Base-by-base conservation (phyloP, 2,329 filamentous ascomycete genomes). In the Hypoxylon rubiginosum region DNA sequence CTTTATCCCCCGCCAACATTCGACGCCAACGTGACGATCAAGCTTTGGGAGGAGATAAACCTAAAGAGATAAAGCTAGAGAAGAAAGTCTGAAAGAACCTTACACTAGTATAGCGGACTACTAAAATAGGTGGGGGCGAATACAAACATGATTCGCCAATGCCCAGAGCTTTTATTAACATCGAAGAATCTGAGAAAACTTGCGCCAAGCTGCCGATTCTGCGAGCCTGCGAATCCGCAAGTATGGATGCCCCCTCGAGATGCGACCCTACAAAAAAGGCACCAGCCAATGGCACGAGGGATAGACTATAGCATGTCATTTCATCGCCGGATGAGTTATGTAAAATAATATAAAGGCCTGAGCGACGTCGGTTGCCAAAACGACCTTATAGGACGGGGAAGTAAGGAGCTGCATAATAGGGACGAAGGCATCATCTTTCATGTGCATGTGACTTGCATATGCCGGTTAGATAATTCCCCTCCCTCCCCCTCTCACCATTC, bases 61-160 rank as follows among this genome's bases (percentile, higher is more conserved):
- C 36, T 56, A 30, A 51, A 62, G 19, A 58, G 43, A 62, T 58
- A 59, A 61, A 67, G 62, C 62, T 62, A 58, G 50, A 41, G 34
- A 7, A 30, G 21, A 54, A 19, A 26, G 15, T 50, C 24, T 17
- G 32, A 43, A 43, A 21, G 17, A 43, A 43, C 34, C 15, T 39
- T 57, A 64, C 62, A 56, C 54, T 10, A 13, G 19, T 26, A 5
- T 21, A 52, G 32, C 2, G 21, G 17, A 17, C 17, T 52, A 17
- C 17, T 52, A 36, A 36, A 36, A 3, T 7, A 24, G 21, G 49
- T 30, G 56, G 58, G 64, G 64, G 59, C 32, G 28, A 26, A 17
- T 19, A 28, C n/a, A n/a, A 58, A 58, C 32, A 45, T 59, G 36
- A 65, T 68, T 62, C 58, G 58, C 51, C 65, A 65, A 68, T 68